Conservation (phyloP, 306 rosid genomes). For the Quercus glauca region DNA sequence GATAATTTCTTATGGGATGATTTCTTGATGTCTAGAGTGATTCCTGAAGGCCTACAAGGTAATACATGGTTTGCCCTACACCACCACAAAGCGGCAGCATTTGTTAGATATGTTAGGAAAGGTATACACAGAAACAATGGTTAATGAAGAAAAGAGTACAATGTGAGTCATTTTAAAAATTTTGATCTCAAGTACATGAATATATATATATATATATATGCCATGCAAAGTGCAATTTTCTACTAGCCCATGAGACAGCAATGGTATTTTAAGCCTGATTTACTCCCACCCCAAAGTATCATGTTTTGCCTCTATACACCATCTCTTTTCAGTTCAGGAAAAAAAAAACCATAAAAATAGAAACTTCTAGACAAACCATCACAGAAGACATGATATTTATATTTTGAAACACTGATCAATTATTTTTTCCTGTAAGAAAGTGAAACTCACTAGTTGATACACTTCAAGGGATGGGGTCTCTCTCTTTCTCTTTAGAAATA, state of each 20-base stretch:
- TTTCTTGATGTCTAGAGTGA: constrained; percentile 82
- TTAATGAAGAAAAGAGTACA: not conserved
- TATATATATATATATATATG: not conserved
- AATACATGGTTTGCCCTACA: constrained; percentile 85
- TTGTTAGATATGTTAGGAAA: constrained; percentile 2
- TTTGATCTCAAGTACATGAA: not conserved
- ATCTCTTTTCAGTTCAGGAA: not conserved
- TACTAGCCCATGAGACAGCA: not conserved
- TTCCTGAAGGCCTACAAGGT: constrained; percentile 83
- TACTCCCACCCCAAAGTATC: not conserved
- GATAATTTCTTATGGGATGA: constrained; percentile 89
- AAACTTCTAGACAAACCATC: not conserved
- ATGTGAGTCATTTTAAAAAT: too few species aligned
- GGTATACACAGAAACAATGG: not conserved
- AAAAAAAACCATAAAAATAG: not conserved
- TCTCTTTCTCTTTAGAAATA: too few species aligned
- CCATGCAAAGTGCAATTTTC: not conserved
- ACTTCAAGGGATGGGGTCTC: not conserved
- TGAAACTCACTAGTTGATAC: not conserved
- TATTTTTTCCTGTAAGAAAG: not conserved
- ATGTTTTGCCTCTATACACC: not conserved
- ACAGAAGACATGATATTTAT: not conserved
- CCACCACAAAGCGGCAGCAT: constrained; percentile 8
- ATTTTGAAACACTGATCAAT: not conserved
- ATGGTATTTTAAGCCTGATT: not conserved